phyloP scores from a whole-genome alignment of 768 basidiomycete species.

The Lepiota venenata region DNA sequence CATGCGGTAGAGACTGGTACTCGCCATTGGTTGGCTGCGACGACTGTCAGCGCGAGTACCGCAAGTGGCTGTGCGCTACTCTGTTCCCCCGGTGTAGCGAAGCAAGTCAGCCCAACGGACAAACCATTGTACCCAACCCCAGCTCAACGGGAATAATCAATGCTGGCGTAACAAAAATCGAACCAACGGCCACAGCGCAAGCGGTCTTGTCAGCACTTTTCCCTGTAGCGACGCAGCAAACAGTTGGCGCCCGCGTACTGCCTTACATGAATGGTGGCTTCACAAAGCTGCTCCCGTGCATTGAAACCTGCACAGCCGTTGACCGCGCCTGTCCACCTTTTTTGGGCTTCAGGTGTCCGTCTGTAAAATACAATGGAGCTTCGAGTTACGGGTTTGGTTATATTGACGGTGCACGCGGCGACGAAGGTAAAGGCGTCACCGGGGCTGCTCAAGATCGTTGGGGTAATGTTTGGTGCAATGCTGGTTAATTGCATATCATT shows the following conservation, averaged over 20 bases:
- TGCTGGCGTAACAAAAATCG: conserved; percentile 26
- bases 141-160: conserved; percentile 31
- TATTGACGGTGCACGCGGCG: conserved; percentile 53
- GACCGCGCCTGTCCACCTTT: conserved; percentile 78
- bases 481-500: not conserved
- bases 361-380: conserved; percentile 54
- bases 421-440: conserved; percentile 44
- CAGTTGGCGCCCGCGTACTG: conserved; percentile 40
- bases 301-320: conserved; percentile 71
- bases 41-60: conserved; percentile 72
- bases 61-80: conserved; percentile 72
- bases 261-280: conserved; percentile 46
- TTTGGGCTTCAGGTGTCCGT: conserved; percentile 68
- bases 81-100: conserved; percentile 78
- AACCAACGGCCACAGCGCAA: conserved; percentile 26
- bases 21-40: conserved; percentile 75
- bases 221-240: conserved; percentile 34
- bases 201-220: conserved; percentile 47
- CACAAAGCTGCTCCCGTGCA: conserved; percentile 68
- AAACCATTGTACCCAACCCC: conserved; percentile 31
- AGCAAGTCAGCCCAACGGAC: conserved; percentile 28
- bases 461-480: conserved; percentile 73
- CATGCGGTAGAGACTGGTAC: conserved; percentile 80
- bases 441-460: conserved; percentile 59
- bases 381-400: conserved; percentile 76